phyloP scores from a whole-genome alignment of 108 stramenopile genomes.

The Parietichytrium sp. region DNA sequence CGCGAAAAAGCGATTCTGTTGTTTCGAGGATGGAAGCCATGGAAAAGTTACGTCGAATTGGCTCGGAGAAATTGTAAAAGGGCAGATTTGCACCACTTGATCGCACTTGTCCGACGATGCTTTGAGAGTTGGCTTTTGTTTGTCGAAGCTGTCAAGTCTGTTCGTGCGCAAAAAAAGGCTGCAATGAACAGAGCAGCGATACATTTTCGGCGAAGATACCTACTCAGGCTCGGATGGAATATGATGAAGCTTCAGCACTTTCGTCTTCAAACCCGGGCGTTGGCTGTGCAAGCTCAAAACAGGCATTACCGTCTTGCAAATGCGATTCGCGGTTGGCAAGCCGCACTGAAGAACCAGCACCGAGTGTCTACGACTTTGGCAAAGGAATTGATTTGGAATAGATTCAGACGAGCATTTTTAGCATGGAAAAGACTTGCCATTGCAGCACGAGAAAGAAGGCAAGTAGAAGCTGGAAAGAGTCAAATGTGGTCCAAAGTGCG shows the following conservation, averaged over 20 bases:
- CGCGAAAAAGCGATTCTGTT: background rate
- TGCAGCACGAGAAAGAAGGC: background rate
- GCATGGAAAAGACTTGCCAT: background rate
- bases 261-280: background rate
- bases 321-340: background rate
- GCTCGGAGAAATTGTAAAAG: background rate
- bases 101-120: background rate
- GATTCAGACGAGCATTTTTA: background rate
- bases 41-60: background rate
- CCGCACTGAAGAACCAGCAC: background rate
- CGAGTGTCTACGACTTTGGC: too few relatives aligned
- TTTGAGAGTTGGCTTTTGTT: background rate
- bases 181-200: slow-evolving; percentile 13
- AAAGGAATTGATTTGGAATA: background rate
- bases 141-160: background rate
- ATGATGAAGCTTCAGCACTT: background rate
- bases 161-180: background rate
- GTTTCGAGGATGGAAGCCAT: background rate
- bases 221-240: background rate
- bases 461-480: background rate
- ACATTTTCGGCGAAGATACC: background rate
- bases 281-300: background rate
- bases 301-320: background rate
- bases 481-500: slow-evolving; percentile 28
- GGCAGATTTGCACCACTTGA: background rate